Conservation (phyloP, 1,139 yeast species). For the Suhomyces taliae region DNA sequence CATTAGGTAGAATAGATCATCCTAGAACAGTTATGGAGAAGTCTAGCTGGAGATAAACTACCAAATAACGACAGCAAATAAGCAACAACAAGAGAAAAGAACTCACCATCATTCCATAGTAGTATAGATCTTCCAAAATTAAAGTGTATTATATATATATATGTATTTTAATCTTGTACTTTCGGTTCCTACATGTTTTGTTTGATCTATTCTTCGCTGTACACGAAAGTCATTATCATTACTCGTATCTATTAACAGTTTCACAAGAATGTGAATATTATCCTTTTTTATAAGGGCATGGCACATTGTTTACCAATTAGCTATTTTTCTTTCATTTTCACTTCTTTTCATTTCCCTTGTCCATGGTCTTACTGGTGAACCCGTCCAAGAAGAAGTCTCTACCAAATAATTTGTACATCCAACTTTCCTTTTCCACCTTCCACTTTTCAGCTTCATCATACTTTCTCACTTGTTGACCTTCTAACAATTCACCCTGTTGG, state of each 20-base stretch:
- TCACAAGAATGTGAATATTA: neutral
- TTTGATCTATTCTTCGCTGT: too few relatives aligned
- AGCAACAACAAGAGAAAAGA: too few relatives aligned
- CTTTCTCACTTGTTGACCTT: slow-evolving; percentile 33
- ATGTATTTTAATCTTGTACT: too few relatives aligned
- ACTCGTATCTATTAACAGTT: too few relatives aligned
- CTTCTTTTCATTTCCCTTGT: slow-evolving; percentile 7
- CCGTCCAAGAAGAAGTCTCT: slow-evolving; percentile 48
- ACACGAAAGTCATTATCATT: too few relatives aligned
- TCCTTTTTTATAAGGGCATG: neutral
- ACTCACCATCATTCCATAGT: too few relatives aligned
- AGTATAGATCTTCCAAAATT: too few relatives aligned
- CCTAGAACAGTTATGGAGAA: slow-evolving; percentile 14
- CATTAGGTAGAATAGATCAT: slow-evolving; percentile 15
- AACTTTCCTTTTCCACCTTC: slow-evolving; percentile 38
- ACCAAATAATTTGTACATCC: slow-evolving; percentile 43
- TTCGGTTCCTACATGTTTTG: too few relatives aligned
- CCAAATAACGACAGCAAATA: too few relatives aligned
- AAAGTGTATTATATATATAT: too few relatives aligned
- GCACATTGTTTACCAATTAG: neutral
- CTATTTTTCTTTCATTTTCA: slow-evolving; percentile 29
- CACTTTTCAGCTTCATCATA: slow-evolving; percentile 45
- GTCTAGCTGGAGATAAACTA: neutral
- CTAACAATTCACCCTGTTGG: slow-evolving; percentile 43
- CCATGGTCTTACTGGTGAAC: slow-evolving; percentile 46